Evolutionary conservation across 331 rosid species (phyloP).

Genomic region (Quercus tomentella): DNA sequence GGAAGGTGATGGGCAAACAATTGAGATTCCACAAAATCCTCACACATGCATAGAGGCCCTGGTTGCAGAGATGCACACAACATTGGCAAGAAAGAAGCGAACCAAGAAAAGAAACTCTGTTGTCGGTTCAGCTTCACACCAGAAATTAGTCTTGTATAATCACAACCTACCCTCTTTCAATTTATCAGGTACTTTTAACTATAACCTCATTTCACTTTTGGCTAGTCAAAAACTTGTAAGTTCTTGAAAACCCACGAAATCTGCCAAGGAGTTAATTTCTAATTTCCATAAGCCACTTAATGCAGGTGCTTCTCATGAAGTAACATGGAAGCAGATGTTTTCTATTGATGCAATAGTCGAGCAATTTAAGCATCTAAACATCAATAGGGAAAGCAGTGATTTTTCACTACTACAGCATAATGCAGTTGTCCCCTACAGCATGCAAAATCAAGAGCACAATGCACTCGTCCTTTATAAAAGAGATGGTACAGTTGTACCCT

Average conservation of each 20-base stretch:
- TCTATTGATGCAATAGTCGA: constrained; percentile 40
- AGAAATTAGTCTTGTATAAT: constrained; percentile 24
- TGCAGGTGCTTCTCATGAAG: constrained; percentile 41
- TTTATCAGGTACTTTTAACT: constrained; percentile 47
- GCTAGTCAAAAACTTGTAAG: neutral
- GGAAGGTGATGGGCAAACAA: constrained; percentile 20
- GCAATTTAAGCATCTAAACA: constrained; percentile 50
- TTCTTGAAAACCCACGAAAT: constrained; percentile 8
- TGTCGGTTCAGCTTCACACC: constrained; percentile 22
- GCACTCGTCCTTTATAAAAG: constrained; percentile 41
- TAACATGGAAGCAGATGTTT: constrained; percentile 14
- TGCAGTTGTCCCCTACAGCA: constrained; percentile 48
- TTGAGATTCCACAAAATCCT: constrained; percentile 29
- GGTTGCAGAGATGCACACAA: constrained; percentile 28
- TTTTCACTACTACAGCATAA: constrained; percentile 29
- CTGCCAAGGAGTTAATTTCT: constrained; percentile 17
- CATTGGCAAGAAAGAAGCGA: constrained; percentile 52
- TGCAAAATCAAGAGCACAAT: constrained; percentile 33
- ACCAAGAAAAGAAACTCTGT: constrained; percentile 33
- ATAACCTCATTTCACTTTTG: neutral
- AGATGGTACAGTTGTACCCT: constrained; percentile 61
- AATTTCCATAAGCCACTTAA: constrained; percentile 6
- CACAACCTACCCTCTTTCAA: constrained; percentile 21
- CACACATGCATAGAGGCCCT: constrained; percentile 39
- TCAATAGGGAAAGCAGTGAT: constrained; percentile 49